Conservation (phyloP, 2,329 filamentous ascomycete genomes). For the Thielaviopsis populi region DNA sequence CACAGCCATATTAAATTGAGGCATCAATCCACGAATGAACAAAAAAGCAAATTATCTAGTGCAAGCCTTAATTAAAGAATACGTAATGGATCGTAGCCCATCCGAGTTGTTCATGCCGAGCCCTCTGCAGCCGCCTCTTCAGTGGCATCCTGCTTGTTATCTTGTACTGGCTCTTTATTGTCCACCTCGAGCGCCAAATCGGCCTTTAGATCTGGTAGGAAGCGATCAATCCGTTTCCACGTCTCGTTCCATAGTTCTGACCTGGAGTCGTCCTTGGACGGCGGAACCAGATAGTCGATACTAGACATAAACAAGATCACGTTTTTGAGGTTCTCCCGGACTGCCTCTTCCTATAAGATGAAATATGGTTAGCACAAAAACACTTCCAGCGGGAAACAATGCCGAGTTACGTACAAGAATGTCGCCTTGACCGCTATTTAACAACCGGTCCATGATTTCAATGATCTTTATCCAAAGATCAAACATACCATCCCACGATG, state of each 20-base stretch:
- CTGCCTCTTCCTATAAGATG: slow-evolving; percentile 63
- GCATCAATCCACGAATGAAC: not conserved
- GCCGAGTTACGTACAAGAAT: slow-evolving; percentile 49
- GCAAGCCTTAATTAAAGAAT: not conserved
- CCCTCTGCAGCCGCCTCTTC: not conserved
- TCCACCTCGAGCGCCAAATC: slow-evolving; percentile 40
- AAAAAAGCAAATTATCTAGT: not conserved
- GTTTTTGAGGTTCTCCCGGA: slow-evolving; percentile 91
- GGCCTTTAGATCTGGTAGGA: slow-evolving; percentile 43
- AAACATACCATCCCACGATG: slow-evolving; percentile 75
- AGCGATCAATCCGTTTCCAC: slow-evolving; percentile 51
- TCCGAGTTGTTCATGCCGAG: not conserved
- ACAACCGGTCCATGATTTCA: slow-evolving; percentile 85
- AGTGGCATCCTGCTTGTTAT: not conserved
- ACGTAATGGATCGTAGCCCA: not conserved
- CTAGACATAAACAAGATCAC: slow-evolving; percentile 90
- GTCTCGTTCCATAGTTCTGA: slow-evolving; percentile 46
- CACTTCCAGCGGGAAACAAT: not conserved
- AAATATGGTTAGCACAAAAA: not conserved
- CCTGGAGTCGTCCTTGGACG: slow-evolving; percentile 39
- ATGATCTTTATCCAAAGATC: slow-evolving; percentile 87
- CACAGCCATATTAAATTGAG: not conserved
- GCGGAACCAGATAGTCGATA: slow-evolving; percentile 67
- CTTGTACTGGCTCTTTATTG: slow-evolving; percentile 3
- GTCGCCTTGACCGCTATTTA: slow-evolving; percentile 89